Conservation (phyloP, 2,329 filamentous ascomycete genomes). For the Tolypocladium cylindrosporum region DNA sequence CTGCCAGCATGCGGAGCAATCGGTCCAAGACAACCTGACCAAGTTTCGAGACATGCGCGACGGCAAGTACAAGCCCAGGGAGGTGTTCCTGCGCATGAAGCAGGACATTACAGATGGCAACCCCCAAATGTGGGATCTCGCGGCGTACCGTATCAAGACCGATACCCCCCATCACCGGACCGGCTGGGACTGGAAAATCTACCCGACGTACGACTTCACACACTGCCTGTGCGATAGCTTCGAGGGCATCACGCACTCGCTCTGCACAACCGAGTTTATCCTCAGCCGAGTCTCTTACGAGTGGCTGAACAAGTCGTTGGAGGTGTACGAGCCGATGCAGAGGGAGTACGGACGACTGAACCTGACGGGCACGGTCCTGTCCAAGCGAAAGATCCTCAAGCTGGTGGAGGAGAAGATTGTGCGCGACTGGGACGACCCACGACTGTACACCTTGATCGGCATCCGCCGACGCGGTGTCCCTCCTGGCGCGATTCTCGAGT, state of each 20-base stretch:
- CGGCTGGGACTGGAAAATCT: conserved; percentile 79
- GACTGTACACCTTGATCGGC: conserved; percentile 78
- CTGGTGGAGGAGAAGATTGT: conserved; percentile 72
- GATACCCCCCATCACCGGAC: conserved; percentile 66
- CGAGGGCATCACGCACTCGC: conserved; percentile 81
- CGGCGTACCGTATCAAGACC: conserved; percentile 77
- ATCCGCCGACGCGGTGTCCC: conserved; percentile 79
- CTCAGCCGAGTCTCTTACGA: conserved; percentile 81
- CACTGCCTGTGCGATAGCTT: conserved; percentile 89
- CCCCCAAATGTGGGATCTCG: conserved; percentile 93
- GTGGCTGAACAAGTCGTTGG: conserved; percentile 73
- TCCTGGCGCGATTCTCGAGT: conserved; percentile 78
- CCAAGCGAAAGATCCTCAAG: conserved; percentile 74
- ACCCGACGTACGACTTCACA: conserved; percentile 89
- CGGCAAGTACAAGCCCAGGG: conserved; percentile 76
- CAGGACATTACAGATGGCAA: conserved; percentile 76
- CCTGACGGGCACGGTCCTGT: conserved; percentile 75
- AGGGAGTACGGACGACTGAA: conserved; percentile 62
- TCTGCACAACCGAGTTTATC: conserved; percentile 91
- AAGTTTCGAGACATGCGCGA: conserved; percentile 89
- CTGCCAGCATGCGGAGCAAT: conserved; percentile 69
- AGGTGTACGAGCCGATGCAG: conserved; percentile 88
- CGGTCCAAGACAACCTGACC: conserved; percentile 62
- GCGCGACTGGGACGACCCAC: conserved; percentile 82
- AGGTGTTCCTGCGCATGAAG: conserved; percentile 88